Evolutionary conservation across 306 rosid species (phyloP).

Genomic region (Trifolium subterraneum): DNA sequence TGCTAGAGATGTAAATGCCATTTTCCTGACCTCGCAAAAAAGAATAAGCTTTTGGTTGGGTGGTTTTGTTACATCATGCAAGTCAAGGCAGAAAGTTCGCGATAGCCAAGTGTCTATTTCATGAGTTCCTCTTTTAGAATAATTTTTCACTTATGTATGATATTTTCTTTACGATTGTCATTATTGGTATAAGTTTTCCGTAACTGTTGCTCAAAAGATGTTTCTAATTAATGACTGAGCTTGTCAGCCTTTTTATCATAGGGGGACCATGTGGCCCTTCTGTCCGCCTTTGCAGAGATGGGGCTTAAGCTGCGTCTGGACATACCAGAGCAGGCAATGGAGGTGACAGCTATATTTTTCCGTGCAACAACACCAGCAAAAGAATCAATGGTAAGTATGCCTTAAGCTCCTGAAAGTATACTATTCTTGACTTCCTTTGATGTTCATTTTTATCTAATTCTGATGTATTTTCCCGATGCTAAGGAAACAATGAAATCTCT

Average conservation of each 20-base stretch:
- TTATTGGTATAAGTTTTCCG: slow-evolving; percentile 16
- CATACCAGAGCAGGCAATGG: slow-evolving; percentile 97
- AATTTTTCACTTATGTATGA: background rate
- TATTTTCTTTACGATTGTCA: slow-evolving; percentile 8
- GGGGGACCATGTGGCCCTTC: slow-evolving; percentile 96
- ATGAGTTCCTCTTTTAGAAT: background rate
- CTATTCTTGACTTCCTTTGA: slow-evolving; percentile 14
- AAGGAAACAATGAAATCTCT: slow-evolving; percentile 77
- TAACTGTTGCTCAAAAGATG: slow-evolving; percentile 31
- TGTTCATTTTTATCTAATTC: slow-evolving; percentile 36
- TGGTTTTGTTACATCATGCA: slow-evolving; percentile 27
- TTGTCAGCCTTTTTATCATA: slow-evolving; percentile 49
- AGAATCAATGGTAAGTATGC: slow-evolving; percentile 66
- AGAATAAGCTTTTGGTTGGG: slow-evolving; percentile 29
- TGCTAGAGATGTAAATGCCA: slow-evolving; percentile 31
- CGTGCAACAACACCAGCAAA: slow-evolving; percentile 82
- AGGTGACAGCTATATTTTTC: slow-evolving; percentile 74
- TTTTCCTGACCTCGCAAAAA: slow-evolving; percentile 10
- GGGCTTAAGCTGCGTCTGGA: slow-evolving; percentile 94
- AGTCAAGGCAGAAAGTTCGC: background rate
- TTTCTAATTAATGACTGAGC: slow-evolving; percentile 32
- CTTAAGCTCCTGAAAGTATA: slow-evolving; percentile 33
- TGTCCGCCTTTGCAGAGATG: slow-evolving; percentile 97
- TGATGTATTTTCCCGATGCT: slow-evolving; percentile 42
- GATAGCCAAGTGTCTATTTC: background rate